Conservation (phyloP, 768 basidiomycete species). For the Podaxis pistillaris region DNA sequence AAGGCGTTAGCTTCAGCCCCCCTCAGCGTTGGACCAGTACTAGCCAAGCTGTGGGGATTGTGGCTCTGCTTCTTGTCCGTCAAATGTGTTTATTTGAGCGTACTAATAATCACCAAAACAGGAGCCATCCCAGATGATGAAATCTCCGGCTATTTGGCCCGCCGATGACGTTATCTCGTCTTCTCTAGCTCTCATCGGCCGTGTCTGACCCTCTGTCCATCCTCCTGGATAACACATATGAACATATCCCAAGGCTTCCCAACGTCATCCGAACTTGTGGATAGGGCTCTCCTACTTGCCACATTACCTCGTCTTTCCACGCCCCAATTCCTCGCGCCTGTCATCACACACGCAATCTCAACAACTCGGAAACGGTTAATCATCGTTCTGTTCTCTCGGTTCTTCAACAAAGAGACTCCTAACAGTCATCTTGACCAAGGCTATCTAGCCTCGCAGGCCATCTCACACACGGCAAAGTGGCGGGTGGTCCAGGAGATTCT, state of each 20-base stretch:
- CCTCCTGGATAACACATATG: constrained; percentile 3
- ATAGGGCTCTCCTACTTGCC: constrained; percentile 49
- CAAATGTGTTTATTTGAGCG: no score
- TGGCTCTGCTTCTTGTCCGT: background rate
- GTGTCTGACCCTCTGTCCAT: background rate
- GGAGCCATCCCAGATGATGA: no score
- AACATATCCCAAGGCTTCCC: constrained; percentile 1
- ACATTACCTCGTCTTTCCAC: constrained; percentile 47
- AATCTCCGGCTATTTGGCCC: background rate
- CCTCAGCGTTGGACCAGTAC: background rate
- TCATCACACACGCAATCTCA: constrained; percentile 49
- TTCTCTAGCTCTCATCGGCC: background rate
- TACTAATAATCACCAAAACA: no score
- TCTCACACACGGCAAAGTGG: constrained; percentile 55
- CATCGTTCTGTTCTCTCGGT: constrained; percentile 63
- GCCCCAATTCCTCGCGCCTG: constrained; percentile 55
- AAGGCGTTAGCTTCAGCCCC: background rate
- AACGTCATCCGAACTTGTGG: constrained; percentile 21
- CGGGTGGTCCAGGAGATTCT: constrained; percentile 71
- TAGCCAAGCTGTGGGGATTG: background rate
- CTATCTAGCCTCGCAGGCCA: constrained; percentile 24
- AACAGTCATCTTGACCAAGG: constrained; percentile 13
- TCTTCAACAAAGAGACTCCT: constrained; percentile 43
- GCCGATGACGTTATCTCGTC: background rate
- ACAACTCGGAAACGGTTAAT: constrained; percentile 50